Conservation (phyloP, 2,329 filamentous ascomycete species). For the Calonectria ilicicola region DNA sequence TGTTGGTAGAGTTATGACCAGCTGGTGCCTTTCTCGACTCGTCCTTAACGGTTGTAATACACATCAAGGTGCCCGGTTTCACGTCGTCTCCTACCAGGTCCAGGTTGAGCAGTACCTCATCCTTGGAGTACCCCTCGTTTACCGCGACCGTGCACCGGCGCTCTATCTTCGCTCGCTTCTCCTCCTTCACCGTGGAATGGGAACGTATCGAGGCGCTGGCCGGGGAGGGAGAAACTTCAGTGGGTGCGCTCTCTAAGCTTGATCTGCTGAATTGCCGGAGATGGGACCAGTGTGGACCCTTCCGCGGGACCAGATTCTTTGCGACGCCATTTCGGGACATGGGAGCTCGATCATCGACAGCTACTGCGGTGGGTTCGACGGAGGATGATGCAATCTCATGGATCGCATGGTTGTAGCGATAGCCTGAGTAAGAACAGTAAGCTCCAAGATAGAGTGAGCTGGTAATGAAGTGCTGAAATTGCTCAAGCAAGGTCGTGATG, state of each 20-base stretch:
- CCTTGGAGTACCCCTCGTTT: slow-evolving; percentile 80
- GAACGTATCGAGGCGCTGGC: slow-evolving; percentile 64
- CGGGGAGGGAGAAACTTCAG: slow-evolving; percentile 58
- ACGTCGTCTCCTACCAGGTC: slow-evolving; percentile 75
- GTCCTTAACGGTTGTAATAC: slow-evolving; percentile 73
- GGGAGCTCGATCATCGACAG: slow-evolving; percentile 37
- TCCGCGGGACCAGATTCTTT: slow-evolving; percentile 52
- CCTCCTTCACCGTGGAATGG: slow-evolving; percentile 58
- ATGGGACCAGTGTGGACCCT: slow-evolving; percentile 63
- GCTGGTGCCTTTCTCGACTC: slow-evolving; percentile 55
- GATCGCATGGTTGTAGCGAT: slow-evolving; percentile 37
- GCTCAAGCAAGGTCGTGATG: slow-evolving; percentile 18
- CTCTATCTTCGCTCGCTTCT: slow-evolving; percentile 52
- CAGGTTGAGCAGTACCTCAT: slow-evolving; percentile 84
- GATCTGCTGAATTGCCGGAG: slow-evolving; percentile 64
- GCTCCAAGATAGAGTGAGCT: slow-evolving; percentile 6
- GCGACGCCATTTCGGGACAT: slow-evolving; percentile 45
- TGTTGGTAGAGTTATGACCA: slow-evolving; percentile 47
- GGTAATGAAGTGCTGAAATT: slow-evolving; percentile 15
- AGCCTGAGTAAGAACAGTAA: slow-evolving; percentile 17
- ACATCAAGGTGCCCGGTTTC: slow-evolving; percentile 76
- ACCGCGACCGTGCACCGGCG: slow-evolving; percentile 66
- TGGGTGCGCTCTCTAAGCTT: slow-evolving; percentile 57
- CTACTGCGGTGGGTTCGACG: slow-evolving; percentile 34
- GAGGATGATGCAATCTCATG: slow-evolving; percentile 29